These are phyloP conservation scores for Botrytis fragariae DNA, from an alignment of 2,329 filamentous ascomycete genomes.

Conservation along the genomic window DNA sequence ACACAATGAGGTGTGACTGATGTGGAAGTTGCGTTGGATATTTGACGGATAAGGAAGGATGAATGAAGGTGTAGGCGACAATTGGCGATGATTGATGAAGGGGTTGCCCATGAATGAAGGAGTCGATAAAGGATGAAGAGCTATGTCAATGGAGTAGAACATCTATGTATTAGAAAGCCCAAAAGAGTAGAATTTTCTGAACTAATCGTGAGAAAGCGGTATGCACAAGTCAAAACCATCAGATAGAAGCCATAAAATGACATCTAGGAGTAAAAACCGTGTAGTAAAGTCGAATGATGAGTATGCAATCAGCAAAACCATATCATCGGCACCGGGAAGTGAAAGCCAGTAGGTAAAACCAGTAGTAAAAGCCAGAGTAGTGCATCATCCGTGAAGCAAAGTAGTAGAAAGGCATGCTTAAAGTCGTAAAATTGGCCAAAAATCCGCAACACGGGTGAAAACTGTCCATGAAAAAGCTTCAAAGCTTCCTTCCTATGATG, in stretches of 20 bases:
- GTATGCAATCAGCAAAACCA: neutral
- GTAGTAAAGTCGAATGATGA: neutral
- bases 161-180: neutral
- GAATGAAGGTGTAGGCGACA: neutral
- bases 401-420: slow-evolving; percentile 3
- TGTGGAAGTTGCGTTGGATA: neutral
- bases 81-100: neutral
- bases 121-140: neutral
- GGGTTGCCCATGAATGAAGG: neutral
- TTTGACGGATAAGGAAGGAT: neutral
- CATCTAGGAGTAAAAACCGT: neutral
- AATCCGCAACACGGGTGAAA: slow-evolving; percentile 7
- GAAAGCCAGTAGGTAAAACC: neutral
- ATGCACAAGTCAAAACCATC: neutral
- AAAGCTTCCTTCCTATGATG: neutral
- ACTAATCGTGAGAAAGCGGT: no score
- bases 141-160: neutral
- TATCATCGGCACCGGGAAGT: neutral
- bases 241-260: neutral
- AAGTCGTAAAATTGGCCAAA: neutral
- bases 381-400: neutral
- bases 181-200: neutral
- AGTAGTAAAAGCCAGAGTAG: neutral
- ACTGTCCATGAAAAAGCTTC: neutral
- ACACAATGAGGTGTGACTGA: neutral